A percentile compares a stretch with the other conserved stretches of the same genome.
Evolutionary conservation across 176 grass and related monocot genomes (phyloP).

Genomic region (Carex scoparia): DNA sequence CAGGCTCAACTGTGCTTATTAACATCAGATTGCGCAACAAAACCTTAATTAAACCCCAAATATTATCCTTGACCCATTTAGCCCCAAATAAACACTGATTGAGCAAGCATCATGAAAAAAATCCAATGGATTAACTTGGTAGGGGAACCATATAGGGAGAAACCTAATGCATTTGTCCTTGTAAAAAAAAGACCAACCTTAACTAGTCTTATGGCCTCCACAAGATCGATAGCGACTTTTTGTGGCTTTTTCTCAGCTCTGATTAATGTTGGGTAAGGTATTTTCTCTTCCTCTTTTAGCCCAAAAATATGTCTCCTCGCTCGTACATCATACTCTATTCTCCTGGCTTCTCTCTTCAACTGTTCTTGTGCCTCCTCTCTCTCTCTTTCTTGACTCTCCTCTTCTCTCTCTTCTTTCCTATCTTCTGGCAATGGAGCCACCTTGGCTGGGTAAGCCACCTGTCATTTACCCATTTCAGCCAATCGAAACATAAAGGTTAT

Average conservation of each 20-base stretch:
- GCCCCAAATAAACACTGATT: not conserved
- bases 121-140: not conserved
- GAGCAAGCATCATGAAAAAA: not conserved
- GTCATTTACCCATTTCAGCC: not conserved
- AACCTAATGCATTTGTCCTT: not conserved
- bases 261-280: conserved; percentile 73
- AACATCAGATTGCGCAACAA: not conserved
- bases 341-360: conserved; percentile 43
- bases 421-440: conserved; percentile 77
- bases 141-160: not conserved
- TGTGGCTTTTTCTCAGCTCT: conserved; percentile 49
- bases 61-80: not conserved
- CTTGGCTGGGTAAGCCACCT: conserved; percentile 58
- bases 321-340: conserved; percentile 42
- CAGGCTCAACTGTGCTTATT: not conserved
- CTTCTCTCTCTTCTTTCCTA: not conserved
- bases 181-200: conserved; percentile 43
- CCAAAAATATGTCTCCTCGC: conserved; percentile 39
- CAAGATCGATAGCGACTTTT: conserved; percentile 70
- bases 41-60: not conserved
- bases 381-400: conserved; percentile 16
- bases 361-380: conserved; percentile 18
- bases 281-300: conserved; percentile 46
- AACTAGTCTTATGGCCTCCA: conserved; percentile 71
- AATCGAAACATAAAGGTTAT: not conserved